Base-by-base conservation (phyloP, 2,329 filamentous ascomycete genomes). In the Akanthomyces dipterigenus region DNA sequence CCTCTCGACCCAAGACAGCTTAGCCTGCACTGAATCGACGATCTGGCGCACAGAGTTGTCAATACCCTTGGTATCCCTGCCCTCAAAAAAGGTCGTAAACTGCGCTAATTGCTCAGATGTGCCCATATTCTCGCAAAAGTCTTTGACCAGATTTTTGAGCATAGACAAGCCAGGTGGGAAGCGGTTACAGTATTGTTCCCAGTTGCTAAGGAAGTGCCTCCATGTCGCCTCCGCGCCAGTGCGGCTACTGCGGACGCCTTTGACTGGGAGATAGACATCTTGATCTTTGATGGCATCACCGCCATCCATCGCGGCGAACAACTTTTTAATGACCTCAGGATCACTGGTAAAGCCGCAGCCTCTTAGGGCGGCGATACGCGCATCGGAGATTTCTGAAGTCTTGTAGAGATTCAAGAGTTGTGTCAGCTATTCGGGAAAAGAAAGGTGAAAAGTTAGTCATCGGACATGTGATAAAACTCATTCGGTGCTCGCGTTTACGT, bases 11-110 rank as follows among this genome's bases (percentile, higher is more conserved):
- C 91, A 96, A 63, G 86, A 83, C 68, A 88, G 82, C 84, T 96
- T 98, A 58, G 92, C 92, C 64, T 85, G 85, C 69, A 97, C 88
- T 3, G 87, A 82, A 73, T 98, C 93, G 66, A 89, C 82, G 72
- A 89, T 93, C 79, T 98, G 93, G n/a, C 91, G 91, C 62, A 98
- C 79, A 51, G 90, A 87, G 72, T 93, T 88, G 71, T 96, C 91
- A 70, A 91, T 97, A 48, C 91, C 84, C 74, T 81, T 96, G 63
- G 88, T 96, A 72, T 90, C 91, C 79, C 90, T 91, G 65, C 82
- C 78, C 36, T 79, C 80, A 72, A 97, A 98, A 82, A 97, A 98
- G 3, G 79, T 78, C 73, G 93, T 81, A 24, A 97, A 87, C 63
- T 87, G 83, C 64, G 86, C 81, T 62, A 93, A 79, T 76, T 96